Conservation (phyloP, 768 basidiomycete genomes). For the Russula olivacea region DNA sequence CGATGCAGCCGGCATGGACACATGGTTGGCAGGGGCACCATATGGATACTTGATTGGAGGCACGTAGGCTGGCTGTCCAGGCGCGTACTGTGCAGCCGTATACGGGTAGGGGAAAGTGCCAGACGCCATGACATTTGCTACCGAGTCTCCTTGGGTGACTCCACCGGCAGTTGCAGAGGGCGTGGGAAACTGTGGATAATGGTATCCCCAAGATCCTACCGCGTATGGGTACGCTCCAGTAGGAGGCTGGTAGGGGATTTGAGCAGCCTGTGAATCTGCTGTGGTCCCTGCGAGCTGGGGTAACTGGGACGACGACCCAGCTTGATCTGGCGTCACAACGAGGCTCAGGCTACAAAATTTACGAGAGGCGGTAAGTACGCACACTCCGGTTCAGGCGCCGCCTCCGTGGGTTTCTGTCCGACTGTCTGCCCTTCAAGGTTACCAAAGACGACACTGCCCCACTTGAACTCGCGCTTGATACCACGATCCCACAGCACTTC, state of each 20-base stretch:
- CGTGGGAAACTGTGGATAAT: slow-evolving; percentile 9
- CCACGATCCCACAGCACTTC: slow-evolving; percentile 80
- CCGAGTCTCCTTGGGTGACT: slow-evolving; percentile 8
- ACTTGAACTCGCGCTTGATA: slow-evolving; percentile 71
- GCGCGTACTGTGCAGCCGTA: slow-evolving; percentile 6
- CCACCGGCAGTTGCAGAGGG: not conserved
- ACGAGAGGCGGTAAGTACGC: slow-evolving; percentile 29
- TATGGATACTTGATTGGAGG: slow-evolving; percentile 19
- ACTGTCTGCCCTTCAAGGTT: slow-evolving; percentile 58
- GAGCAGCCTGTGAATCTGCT: slow-evolving; percentile 2
- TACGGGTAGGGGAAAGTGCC: slow-evolving; percentile 16
- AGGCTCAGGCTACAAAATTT: slow-evolving; percentile 5
- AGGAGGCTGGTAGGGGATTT: slow-evolving; percentile 5
- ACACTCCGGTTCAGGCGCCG: slow-evolving; percentile 43
- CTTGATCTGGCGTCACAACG: not conserved
- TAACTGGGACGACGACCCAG: slow-evolving; percentile 1
- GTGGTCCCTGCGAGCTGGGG: not conserved
- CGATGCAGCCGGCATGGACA: not conserved
- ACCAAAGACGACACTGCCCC: slow-evolving; percentile 77
- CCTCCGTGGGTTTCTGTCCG: slow-evolving; percentile 64
- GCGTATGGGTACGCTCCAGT: slow-evolving; percentile 7
- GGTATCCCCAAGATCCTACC: slow-evolving; percentile 11
- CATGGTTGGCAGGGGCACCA: slow-evolving; percentile 10
- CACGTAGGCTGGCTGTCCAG: slow-evolving; percentile 20
- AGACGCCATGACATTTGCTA: slow-evolving; percentile 1